Evolutionary conservation across 1,284 basidiomycete genomes (phyloP).

Genomic region (Lignosus rhinocerotis): DNA sequence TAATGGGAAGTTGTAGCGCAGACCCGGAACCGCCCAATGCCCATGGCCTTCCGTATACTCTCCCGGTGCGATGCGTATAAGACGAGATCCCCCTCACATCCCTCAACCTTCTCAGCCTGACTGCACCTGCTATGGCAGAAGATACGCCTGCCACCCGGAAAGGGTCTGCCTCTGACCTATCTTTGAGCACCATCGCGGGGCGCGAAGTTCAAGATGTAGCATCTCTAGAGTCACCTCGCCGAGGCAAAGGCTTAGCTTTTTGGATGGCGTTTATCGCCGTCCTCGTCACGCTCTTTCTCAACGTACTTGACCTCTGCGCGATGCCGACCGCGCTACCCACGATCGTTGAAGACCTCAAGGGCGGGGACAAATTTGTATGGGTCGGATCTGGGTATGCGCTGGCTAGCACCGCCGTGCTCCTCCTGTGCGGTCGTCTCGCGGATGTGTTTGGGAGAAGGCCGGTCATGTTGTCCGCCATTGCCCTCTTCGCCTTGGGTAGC

Average conservation of each 20-base stretch:
- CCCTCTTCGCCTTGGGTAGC: conserved; percentile 31
- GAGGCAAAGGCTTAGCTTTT: conserved; percentile 23
- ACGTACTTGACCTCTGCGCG: conserved; percentile 28
- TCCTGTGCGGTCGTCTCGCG: conserved; percentile 27
- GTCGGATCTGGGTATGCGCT: conserved; percentile 29
- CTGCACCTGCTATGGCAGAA: neutral
- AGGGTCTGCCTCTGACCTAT: neutral
- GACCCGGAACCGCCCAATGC: no score
- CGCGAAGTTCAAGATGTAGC: neutral
- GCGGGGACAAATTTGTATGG: conserved; percentile 30
- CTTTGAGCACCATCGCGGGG: neutral
- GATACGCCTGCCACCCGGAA: neutral
- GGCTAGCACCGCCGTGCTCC: conserved; percentile 28
- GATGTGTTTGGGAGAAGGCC: conserved; percentile 31
- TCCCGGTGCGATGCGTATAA: no score
- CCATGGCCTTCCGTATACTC: no score
- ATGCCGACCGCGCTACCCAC: conserved; percentile 31
- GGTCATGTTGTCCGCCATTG: conserved; percentile 24
- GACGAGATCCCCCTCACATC: no score
- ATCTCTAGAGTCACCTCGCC: neutral
- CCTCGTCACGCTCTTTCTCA: conserved; percentile 25
- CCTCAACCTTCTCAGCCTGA: no score
- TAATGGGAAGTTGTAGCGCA: no score
- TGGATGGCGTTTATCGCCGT: conserved; percentile 28
- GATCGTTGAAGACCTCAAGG: conserved; percentile 27